phyloP scores from a whole-genome alignment of 345 rosid genomes.

The Lagerstroemia speciosa region DNA sequence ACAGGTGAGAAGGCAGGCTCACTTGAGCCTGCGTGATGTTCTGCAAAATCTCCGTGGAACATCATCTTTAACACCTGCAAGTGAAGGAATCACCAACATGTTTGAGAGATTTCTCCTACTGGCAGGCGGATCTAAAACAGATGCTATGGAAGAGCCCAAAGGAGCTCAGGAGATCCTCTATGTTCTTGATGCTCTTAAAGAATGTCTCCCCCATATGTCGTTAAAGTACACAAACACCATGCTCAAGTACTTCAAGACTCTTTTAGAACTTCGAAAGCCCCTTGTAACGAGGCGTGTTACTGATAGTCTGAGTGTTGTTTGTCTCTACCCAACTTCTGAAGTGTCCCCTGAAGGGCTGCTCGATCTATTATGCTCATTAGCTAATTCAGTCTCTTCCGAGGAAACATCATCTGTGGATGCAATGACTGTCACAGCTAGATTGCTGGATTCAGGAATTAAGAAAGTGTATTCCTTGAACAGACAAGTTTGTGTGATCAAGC shows the following conservation, averaged over 20 bases:
- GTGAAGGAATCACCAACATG: slow-evolving; percentile 52
- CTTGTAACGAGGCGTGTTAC: slow-evolving; percentile 62
- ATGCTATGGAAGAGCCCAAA: slow-evolving; percentile 41
- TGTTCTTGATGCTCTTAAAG: slow-evolving; percentile 61
- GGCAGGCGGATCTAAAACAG: slow-evolving; percentile 48
- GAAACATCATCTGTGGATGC: slow-evolving; percentile 67
- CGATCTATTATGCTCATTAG: slow-evolving; percentile 49
- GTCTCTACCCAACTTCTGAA: slow-evolving; percentile 39
- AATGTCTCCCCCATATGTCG: slow-evolving; percentile 69
- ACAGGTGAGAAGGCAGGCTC: slow-evolving; percentile 76
- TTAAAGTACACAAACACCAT: slow-evolving; percentile 35
- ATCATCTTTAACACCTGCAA: slow-evolving; percentile 40
- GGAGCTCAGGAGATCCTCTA: slow-evolving; percentile 76
- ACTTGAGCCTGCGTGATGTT: slow-evolving; percentile 44
- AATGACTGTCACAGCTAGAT: slow-evolving; percentile 62
- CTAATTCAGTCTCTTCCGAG: slow-evolving; percentile 36
- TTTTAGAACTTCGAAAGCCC: slow-evolving; percentile 51
- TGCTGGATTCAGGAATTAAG: slow-evolving; percentile 66
- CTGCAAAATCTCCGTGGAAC: slow-evolving; percentile 50
- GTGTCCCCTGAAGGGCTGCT: slow-evolving; percentile 62
- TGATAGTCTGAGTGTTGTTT: slow-evolving; percentile 55
- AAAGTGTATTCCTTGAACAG: slow-evolving; percentile 58
- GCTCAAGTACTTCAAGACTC: slow-evolving; percentile 57
- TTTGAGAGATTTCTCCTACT: slow-evolving; percentile 65
- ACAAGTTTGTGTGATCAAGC: slow-evolving; percentile 57